These are phyloP conservation scores for Leccinum longicurvipes DNA, from an alignment of 768 basidiomycete genomes.

Conservation along the genomic window DNA sequence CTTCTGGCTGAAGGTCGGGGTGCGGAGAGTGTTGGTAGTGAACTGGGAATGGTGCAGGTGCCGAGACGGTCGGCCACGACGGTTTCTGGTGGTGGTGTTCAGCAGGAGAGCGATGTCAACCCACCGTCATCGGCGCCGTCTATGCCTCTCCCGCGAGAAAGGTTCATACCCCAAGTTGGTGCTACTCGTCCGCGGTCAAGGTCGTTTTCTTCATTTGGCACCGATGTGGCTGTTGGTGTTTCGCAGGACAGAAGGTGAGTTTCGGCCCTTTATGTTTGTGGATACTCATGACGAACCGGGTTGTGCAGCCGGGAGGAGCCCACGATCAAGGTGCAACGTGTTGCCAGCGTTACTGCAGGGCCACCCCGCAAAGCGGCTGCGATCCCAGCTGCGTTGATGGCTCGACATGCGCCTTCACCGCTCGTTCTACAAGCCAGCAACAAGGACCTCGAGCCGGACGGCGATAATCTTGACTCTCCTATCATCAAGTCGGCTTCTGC, in stretches of 20 bases:
- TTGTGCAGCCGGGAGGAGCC: conserved; percentile 24
- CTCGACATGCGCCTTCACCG: conserved; percentile 19
- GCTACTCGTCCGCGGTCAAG: conserved; percentile 56
- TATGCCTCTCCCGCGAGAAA: conserved; percentile 48
- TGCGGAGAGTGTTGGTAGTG: neutral
- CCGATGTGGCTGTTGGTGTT: conserved; percentile 12
- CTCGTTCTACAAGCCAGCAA: conserved; percentile 11
- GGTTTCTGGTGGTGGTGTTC: neutral
- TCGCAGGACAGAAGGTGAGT: conserved; percentile 20
- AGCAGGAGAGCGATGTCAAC: neutral
- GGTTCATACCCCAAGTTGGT: conserved; percentile 59
- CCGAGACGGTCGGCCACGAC: conserved; percentile 19
- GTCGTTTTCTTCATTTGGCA: conserved; percentile 73
- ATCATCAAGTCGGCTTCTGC: conserved; percentile 36
- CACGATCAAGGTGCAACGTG: conserved; percentile 1
- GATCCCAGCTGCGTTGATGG: conserved; percentile 21
- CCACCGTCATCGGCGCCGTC: neutral
- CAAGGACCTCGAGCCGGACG: conserved; percentile 2
- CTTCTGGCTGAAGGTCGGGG: neutral
- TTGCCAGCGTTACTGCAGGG: neutral
- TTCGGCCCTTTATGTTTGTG: neutral
- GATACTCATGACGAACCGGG: neutral
- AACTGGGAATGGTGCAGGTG: conserved; percentile 5
- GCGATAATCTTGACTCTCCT: conserved; percentile 2
- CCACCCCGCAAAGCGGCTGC: conserved; percentile 4